Percentiles rank a stretch among this genome's conserved stretches.
These are phyloP conservation scores for Hamamelis virginiana DNA, from an alignment of 164 flowering plant species.

Conservation along the genomic window DNA sequence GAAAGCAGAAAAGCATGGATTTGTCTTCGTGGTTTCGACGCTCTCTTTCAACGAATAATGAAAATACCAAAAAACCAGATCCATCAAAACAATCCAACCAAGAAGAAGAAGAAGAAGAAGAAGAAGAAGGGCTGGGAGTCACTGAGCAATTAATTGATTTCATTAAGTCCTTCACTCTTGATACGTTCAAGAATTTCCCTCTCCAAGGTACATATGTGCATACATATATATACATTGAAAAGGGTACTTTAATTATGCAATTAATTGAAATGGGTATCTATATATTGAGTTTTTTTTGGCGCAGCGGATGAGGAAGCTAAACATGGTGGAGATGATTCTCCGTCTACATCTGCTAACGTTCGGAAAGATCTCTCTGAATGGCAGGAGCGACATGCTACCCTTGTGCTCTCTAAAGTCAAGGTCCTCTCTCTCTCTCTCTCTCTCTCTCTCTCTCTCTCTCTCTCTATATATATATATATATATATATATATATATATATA, in stretches of 20 bases:
- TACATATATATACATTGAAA: background rate
- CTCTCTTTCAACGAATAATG: constrained; percentile 21
- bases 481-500: too few relatives aligned
- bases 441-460: too few relatives aligned
- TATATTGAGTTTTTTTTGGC: background rate
- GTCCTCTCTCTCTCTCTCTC: constrained; percentile 33
- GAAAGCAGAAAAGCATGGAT: constrained; percentile 23
- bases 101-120: constrained; percentile 16
- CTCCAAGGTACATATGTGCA: constrained; percentile 37
- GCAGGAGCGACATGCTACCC: constrained; percentile 79
- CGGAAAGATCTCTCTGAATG: constrained; percentile 73
- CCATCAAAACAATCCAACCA: background rate
- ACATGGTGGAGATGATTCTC: constrained; percentile 15
- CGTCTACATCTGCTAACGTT: constrained; percentile 30
- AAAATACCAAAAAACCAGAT: constrained; percentile 13
- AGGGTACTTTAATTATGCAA: background rate
- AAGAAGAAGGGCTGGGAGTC: constrained; percentile 51
- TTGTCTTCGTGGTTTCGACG: constrained; percentile 60
- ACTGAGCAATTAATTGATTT: constrained; percentile 52
- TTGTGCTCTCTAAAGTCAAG: constrained; percentile 72
- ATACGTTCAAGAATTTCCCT: constrained; percentile 69
- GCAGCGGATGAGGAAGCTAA: constrained; percentile 32
- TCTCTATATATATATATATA: too few relatives aligned
- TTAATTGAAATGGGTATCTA: background rate
- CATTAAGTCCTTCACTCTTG: constrained; percentile 63